Percentiles rank a stretch among this genome's conserved stretches.
These are phyloP conservation scores for Saccharomyces eubayanus DNA, from an alignment of 805 yeast species.

Conservation along the genomic window DNA sequence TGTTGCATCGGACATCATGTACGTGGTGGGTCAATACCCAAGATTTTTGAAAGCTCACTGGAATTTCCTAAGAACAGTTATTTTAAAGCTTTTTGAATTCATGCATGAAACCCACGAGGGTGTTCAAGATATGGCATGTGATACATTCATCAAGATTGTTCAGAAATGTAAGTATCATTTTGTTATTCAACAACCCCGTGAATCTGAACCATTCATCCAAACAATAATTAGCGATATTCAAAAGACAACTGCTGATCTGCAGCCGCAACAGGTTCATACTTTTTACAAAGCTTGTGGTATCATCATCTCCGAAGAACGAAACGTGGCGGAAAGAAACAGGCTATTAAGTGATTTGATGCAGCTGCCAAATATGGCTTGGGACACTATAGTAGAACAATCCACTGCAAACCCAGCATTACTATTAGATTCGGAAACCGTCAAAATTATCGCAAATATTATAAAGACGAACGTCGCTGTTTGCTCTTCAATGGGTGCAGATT, in stretches of 20 bases:
- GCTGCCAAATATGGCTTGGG: constrained; percentile 93
- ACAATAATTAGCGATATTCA: constrained; percentile 81
- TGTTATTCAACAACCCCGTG: constrained; percentile 78
- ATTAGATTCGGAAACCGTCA: constrained; percentile 74
- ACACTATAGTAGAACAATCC: constrained; percentile 76
- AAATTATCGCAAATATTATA: constrained; percentile 84
- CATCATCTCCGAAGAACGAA: constrained; percentile 80
- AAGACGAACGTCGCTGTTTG: constrained; percentile 95
- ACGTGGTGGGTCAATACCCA: constrained; percentile 98
- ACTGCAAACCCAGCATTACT: constrained; percentile 74
- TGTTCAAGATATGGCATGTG: constrained; percentile 99
- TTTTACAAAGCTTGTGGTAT: constrained; percentile 97
- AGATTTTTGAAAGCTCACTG: constrained; percentile 95
- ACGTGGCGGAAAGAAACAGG: constrained; percentile 58
- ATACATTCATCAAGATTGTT: constrained; percentile 92
- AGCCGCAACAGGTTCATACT: constrained; percentile 96
- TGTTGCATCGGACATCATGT: constrained; percentile 99
- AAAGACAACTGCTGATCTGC: constrained; percentile 80
- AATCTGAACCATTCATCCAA: constrained; percentile 82
- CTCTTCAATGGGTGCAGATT: constrained; percentile 86
- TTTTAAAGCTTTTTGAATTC: constrained; percentile 89
- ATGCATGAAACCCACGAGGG: constrained; percentile 99
- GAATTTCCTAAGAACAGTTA: constrained; percentile 94
- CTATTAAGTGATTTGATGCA: constrained; percentile 74
- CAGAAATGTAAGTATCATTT: constrained; percentile 93